phyloP scores from a whole-genome alignment of 345 rosid species.

The Gossypium turneri region DNA sequence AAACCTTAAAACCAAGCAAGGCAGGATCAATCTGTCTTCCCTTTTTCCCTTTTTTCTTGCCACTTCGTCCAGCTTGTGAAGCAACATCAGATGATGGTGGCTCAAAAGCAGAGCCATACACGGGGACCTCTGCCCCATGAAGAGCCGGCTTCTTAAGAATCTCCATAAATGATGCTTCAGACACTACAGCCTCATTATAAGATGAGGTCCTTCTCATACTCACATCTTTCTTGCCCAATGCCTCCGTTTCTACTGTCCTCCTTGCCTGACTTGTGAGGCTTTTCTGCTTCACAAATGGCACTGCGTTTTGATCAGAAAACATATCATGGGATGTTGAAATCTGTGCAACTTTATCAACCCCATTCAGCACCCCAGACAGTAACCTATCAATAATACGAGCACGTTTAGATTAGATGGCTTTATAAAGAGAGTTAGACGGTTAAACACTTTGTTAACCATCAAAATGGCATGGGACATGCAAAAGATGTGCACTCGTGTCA shows the following conservation, averaged over 20 bases:
- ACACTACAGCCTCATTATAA: slow-evolving; percentile 35
- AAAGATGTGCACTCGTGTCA: slow-evolving; percentile 12
- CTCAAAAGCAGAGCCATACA: slow-evolving; percentile 21
- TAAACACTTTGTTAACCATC: too few relatives aligned
- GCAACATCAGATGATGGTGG: slow-evolving; percentile 27
- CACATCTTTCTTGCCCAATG: slow-evolving; percentile 40
- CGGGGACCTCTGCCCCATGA: slow-evolving; percentile 13
- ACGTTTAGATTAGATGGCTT: not conserved
- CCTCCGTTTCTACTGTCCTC: slow-evolving; percentile 19
- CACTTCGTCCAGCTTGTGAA: slow-evolving; percentile 20
- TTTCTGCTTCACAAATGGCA: slow-evolving; percentile 32
- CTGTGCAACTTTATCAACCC: slow-evolving; percentile 34
- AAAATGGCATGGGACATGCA: too few relatives aligned
- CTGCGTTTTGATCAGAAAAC: slow-evolving; percentile 35
- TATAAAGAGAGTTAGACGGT: not conserved
- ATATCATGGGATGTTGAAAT: slow-evolving; percentile 49
- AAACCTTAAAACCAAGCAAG: slow-evolving; percentile 51
- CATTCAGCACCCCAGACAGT: slow-evolving; percentile 31
- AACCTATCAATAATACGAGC: slow-evolving; percentile 23
- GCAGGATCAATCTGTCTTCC: slow-evolving; percentile 59
- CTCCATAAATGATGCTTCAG: slow-evolving; percentile 77
- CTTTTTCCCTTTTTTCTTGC: slow-evolving; percentile 55
- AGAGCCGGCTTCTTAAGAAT: slow-evolving; percentile 47
- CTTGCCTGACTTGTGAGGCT: slow-evolving; percentile 17
- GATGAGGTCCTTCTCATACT: slow-evolving; percentile 44